Percentiles rank a stretch among this genome's conserved stretches.
These are phyloP conservation scores for Penium margaritaceum DNA, from an alignment of 139 green algal species.

Conservation along the genomic window DNA sequence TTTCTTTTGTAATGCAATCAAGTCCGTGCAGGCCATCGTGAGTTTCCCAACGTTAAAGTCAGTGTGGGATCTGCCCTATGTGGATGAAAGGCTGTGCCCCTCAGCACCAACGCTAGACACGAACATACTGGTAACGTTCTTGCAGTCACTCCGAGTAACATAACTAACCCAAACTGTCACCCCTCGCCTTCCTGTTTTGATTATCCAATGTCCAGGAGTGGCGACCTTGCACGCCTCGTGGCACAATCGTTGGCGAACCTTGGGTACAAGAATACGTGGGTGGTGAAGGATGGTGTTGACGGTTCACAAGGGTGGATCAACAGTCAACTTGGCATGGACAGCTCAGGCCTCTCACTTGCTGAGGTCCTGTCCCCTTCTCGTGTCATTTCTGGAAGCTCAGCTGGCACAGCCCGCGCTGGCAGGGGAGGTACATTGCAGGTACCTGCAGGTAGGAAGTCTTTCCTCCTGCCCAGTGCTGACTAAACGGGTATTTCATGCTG, in stretches of 20 bases:
- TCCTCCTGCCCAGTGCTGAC: too few relatives aligned
- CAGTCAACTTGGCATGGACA: slow-evolving; percentile 35
- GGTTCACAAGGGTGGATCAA: slow-evolving; percentile 29
- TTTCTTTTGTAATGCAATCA: background rate
- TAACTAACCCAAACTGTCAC: background rate
- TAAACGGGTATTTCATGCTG: too few relatives aligned
- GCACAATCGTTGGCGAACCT: slow-evolving; percentile 15
- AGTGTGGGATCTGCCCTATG: too few relatives aligned
- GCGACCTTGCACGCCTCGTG: slow-evolving; percentile 15
- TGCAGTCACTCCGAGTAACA: too few relatives aligned
- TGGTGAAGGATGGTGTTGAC: slow-evolving; percentile 26
- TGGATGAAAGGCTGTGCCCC: background rate
- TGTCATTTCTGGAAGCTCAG: slow-evolving; percentile 16
- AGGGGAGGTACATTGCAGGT: too few relatives aligned
- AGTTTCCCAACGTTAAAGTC: too few relatives aligned
- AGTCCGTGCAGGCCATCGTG: background rate
- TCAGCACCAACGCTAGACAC: background rate
- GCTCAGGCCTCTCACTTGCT: background rate
- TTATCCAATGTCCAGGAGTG: too few relatives aligned
- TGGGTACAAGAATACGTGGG: slow-evolving; percentile 27
- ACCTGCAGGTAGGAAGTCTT: too few relatives aligned
- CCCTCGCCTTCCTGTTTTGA: background rate
- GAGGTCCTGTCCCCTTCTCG: slow-evolving; percentile 32
- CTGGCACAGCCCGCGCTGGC: too few relatives aligned
- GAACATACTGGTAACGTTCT: too few relatives aligned